Percentiles rank a stretch among this genome's conserved stretches.
Evolutionary conservation across 192 early-diverging fungal genomes (phyloP).

Genomic region (Backusella mclennaniae): DNA sequence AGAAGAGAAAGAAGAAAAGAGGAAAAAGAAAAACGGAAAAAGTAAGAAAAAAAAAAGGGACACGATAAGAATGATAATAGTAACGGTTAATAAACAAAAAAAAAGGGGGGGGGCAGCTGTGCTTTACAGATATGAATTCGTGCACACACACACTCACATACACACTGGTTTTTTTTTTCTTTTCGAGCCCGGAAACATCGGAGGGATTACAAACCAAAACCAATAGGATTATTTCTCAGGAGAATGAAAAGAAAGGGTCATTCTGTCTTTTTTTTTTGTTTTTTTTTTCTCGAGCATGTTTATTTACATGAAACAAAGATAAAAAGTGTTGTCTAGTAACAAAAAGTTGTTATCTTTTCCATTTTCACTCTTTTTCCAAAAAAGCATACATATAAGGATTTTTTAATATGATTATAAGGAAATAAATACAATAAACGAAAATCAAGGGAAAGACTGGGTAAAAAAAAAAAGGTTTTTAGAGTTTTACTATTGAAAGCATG

Average conservation of each 20-base stretch:
- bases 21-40: neutral
- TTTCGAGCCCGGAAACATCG: neutral
- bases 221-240: conserved; percentile 4
- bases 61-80: neutral
- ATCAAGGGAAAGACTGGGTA: neutral
- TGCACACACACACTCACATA: neutral
- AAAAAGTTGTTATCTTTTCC: neutral
- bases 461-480: neutral
- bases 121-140: neutral
- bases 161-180: neutral
- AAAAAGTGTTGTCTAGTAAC: neutral
- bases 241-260: neutral
- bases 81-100: conserved; percentile 1
- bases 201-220: conserved; percentile 2
- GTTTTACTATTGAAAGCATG: neutral
- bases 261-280: neutral
- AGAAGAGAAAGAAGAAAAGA: neutral
- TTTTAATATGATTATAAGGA: neutral
- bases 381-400: neutral
- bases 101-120: neutral
- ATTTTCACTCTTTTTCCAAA: neutral
- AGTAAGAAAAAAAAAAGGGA: neutral
- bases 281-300: neutral
- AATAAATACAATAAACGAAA: neutral
- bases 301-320: neutral